A percentile compares a stretch with the other conserved stretches of the same genome.
Conservation (phyloP, 192 early-diverging fungal genomes). For the Oehlia diaphana region DNA sequence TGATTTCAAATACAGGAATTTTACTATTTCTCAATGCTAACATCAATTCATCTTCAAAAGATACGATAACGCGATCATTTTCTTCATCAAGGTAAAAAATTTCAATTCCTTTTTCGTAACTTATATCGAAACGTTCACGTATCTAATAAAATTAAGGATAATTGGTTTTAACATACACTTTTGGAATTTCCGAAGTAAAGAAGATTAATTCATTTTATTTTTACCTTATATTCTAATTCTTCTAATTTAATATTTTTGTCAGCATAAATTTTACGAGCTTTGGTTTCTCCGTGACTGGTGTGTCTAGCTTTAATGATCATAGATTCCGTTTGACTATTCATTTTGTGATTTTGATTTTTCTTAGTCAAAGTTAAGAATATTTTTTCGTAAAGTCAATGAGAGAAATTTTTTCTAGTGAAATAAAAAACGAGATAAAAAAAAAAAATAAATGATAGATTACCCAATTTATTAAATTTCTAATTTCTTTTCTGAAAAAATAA, state of each 20-base stretch:
- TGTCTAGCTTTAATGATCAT: constrained; percentile 15
- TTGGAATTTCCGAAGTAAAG: not conserved
- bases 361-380: too few species aligned
- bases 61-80: not conserved
- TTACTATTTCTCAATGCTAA: not conserved
- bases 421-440: too few species aligned
- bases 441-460: too few species aligned
- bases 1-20: not conserved
- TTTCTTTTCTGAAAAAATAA: too few species aligned
- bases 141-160: not conserved
- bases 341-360: too few species aligned
- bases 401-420: too few species aligned
- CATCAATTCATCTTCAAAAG: constrained; percentile 13
- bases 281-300: not conserved
- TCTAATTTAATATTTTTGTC: not conserved
- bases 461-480: too few species aligned
- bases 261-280: not conserved
- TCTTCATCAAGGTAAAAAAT: constrained; percentile 14
- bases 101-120: not conserved
- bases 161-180: not conserved
- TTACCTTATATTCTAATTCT: constrained; percentile 19
- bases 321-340: not conserved
- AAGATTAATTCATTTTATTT: not conserved
- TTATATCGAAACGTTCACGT: constrained; percentile 23
- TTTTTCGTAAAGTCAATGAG: too few species aligned